Conservation (phyloP, 306 rosid species). For the Quercus aquifolioides region DNA sequence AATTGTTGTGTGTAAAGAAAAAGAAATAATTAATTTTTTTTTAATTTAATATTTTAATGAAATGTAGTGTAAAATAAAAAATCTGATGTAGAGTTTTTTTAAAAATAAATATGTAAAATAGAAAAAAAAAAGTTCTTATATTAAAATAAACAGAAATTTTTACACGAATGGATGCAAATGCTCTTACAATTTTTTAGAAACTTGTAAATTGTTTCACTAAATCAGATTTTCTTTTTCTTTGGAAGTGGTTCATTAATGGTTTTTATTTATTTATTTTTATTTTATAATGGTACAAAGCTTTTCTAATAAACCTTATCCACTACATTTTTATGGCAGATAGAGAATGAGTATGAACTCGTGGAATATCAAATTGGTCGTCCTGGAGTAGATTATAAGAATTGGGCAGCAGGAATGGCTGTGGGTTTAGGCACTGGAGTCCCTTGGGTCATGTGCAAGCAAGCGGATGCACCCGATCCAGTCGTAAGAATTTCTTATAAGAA, state of each 20-base stretch:
- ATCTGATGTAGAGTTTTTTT: no score
- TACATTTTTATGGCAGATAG: slow-evolving; percentile 52
- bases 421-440: slow-evolving; percentile 84
- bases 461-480: slow-evolving; percentile 90
- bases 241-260: not conserved
- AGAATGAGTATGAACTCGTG: slow-evolving; percentile 86
- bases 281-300: not conserved
- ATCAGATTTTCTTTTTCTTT: slow-evolving; percentile 6
- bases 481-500: slow-evolving; percentile 34
- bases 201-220: no score
- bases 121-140: no score
- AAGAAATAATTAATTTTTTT: no score
- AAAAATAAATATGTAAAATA: no score
- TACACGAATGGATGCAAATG: no score
- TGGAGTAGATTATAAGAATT: slow-evolving; percentile 70
- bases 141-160: no score
- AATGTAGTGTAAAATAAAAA: no score
- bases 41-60: no score
- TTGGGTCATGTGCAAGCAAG: slow-evolving; percentile 99
- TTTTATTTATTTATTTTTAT: no score
- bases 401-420: slow-evolving; percentile 95
- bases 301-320: not conserved
- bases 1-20: no score
- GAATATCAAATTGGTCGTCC: slow-evolving; percentile 86
- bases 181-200: no score